A percentile compares a stretch with the other conserved stretches of the same genome.
Evolutionary conservation across 305 asterid genomes (phyloP).

Genomic region (Withania somnifera): DNA sequence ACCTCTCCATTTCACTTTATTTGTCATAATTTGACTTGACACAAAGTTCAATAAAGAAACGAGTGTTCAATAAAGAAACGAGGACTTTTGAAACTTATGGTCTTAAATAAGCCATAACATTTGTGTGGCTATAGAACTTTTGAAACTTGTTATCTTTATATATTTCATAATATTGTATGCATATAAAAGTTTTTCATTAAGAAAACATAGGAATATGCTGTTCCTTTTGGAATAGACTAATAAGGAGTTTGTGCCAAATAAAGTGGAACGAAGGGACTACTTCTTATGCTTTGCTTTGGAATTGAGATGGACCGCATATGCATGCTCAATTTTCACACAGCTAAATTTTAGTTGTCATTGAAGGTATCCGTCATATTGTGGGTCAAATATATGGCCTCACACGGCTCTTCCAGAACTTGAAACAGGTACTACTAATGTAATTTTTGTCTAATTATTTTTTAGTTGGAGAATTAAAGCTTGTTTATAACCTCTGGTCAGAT

Average conservation of each 20-base stretch:
- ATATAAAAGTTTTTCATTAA: not conserved
- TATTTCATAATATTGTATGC: not conserved
- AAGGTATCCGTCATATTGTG: constrained; percentile 90
- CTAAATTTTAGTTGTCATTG: constrained; percentile 4
- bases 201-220: not conserved
- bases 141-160: not conserved
- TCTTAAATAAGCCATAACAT: not conserved
- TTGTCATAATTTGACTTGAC: not conserved
- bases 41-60: not conserved
- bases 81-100: not conserved
- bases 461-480: not conserved
- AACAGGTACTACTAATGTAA: constrained; percentile 27
- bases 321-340: not conserved
- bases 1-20: not conserved
- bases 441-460: not conserved
- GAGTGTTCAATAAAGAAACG: not conserved
- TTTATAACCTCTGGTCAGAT: not conserved
- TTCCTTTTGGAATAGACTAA: not conserved
- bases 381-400: constrained; percentile 76
- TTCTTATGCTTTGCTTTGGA: not conserved
- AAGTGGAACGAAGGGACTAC: not conserved
- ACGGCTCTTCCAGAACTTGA: constrained; percentile 76
- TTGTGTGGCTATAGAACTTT: not conserved
- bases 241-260: not conserved
- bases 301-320: not conserved